Evolutionary conservation across 2,329 filamentous ascomycete genomes (phyloP), one percentile per base, ranked within the genome.

Genomic region (Cercospora beticola): DNA sequence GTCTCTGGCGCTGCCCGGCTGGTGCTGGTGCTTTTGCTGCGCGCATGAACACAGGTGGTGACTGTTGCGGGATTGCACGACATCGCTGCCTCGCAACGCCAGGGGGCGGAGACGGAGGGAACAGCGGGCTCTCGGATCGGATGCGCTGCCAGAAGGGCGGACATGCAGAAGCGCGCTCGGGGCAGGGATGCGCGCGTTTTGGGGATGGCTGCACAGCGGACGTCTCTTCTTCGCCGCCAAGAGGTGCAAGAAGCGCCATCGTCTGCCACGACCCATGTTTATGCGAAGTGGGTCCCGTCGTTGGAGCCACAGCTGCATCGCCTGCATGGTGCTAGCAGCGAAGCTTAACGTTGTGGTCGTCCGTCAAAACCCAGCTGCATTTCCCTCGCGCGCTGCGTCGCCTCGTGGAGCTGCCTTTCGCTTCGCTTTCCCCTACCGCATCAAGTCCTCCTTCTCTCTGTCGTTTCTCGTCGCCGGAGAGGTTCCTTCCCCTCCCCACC

Each of bases 271-370:
- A 33, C 54, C 54, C 54, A 58, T 58, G 54, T 33, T n/a, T 26
- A 10, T 33, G 30, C n/a, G 54, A 58, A 58, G 54, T 33, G 54
- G 54, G 26, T 54, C 49, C 49, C 49, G 49, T 54, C 49, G 49
- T 54, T 28, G 49, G 18, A 23, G 49, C 21, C 49, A 54, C 36
- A 43, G 36, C 36, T 43, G 36, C 36, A 52, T 52, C 46, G 54
- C 30, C 26, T 58, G 54, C 54, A 30, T 58, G 54, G 21, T 58
- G 54, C 54, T 31, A 58, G 30, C 54, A 28, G 54, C 26, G 54
- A 58, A 58, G 54, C 54, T 58, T 58, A 58, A 58, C 30, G 30
- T 21, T 58, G 54, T 58, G 54, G 18, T 56, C 52, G 52, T 56
- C 52, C 52, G 52, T 56, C 52, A 57, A 57, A 57, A 30, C 54